Conservation (phyloP, 352 stramenopile species). For the Pythium brachiatum region DNA sequence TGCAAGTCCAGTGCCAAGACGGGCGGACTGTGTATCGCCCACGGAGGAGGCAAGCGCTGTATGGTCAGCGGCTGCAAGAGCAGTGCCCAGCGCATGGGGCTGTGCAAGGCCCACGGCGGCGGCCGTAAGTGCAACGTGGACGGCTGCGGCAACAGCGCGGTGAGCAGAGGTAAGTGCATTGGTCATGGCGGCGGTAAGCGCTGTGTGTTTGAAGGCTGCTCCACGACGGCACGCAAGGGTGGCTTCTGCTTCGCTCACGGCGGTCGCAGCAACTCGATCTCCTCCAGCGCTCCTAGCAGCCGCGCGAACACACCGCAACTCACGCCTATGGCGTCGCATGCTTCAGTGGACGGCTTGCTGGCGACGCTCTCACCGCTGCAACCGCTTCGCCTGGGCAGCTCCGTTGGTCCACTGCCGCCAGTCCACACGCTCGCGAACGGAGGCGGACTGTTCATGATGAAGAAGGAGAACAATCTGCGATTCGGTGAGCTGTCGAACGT, state of each 20-base stretch:
- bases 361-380: slow-evolving; percentile 23
- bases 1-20: slow-evolving; percentile 83
- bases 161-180: slow-evolving; percentile 83
- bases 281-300: background rate
- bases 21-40: slow-evolving; percentile 78
- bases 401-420: slow-evolving; percentile 6
- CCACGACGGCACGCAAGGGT: slow-evolving; percentile 75
- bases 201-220: slow-evolving; percentile 69
- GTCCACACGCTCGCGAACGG: slow-evolving; percentile 14
- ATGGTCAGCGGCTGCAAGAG: slow-evolving; percentile 67
- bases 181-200: slow-evolving; percentile 80
- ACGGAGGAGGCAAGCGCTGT: slow-evolving; percentile 82
- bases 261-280: slow-evolving; percentile 31
- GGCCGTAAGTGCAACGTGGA: slow-evolving; percentile 69
- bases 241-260: slow-evolving; percentile 84
- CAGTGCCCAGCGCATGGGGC: slow-evolving; percentile 76
- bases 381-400: slow-evolving; percentile 14
- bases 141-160: slow-evolving; percentile 71
- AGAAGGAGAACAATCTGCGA: slow-evolving; percentile 14
- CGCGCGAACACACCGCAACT: slow-evolving; percentile 16
- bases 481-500: background rate
- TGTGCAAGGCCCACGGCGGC: slow-evolving; percentile 85
- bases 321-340: slow-evolving; percentile 17
- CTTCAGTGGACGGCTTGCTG: background rate
- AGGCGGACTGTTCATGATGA: slow-evolving; percentile 1